Evolutionary conservation across 2,329 filamentous ascomycete genomes (phyloP), one percentile per base, ranked within the genome.

Genomic region (Neurospora crassa): DNA sequence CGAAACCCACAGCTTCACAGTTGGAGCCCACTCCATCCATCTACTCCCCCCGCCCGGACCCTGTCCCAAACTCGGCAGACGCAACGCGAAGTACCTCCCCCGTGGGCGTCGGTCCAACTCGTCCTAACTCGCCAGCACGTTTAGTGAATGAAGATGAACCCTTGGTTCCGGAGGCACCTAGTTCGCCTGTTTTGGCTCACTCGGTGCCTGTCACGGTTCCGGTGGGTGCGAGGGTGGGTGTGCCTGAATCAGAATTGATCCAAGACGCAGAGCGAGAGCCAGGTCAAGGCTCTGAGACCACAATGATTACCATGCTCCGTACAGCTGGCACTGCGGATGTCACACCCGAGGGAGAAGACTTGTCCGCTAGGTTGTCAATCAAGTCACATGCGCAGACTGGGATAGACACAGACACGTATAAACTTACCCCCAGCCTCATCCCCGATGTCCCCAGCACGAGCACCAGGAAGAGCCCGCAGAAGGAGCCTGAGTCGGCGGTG

Each of bases 371-470:
- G 3, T 16, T 8, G 7, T n/a, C 42, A 18, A 1, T n/a, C n/a
- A n/a, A n/a, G n/a, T n/a, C n/a, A n/a, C n/a, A n/a, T n/a, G n/a
- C n/a, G n/a, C n/a, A n/a, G n/a, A n/a, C n/a, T n/a, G n/a, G n/a
- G 29, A 29, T 29, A 43, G 42, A n/a, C 18, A 45, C 43, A n/a
- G 1, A 12, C 2, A 14, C 24, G 0, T 59, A 59, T 2, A 59
- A 16, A 8, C 2, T n/a, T 0, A 0, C 24, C 2, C 24, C 11
- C 12, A 10, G 4, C 12, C 4, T 5, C 29, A 29, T 24, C 4
- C 47, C 24, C 1, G 16, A 16, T 1, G 29, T 59, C 14, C 5
- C 24, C 47, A 1, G 24, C 4, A 20, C 2, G 45, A 53, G 20
- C 2, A 47, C 29, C 4, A 29, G 29, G 5, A 1, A 6, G 20